Evolutionary conservation across 805 yeast genomes (phyloP).

Genomic region (Debaryomyces prosopidis): DNA sequence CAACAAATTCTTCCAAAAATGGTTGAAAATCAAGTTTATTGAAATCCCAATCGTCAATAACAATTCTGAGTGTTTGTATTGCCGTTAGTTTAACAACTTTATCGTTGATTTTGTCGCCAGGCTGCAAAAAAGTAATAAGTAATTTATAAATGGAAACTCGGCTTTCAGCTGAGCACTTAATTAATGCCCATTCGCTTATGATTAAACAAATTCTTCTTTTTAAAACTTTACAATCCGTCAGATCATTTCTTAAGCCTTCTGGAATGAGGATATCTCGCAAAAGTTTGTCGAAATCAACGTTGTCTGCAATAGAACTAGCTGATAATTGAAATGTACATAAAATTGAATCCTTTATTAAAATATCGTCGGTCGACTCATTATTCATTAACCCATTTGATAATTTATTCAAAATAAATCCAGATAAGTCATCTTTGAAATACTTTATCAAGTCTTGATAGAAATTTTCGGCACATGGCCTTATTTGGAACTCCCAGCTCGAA

Average conservation of each 20-base stretch:
- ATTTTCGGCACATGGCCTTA: slow-evolving; percentile 85
- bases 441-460: slow-evolving; percentile 74
- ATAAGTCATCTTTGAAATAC: slow-evolving; percentile 56
- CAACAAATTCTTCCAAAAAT: slow-evolving; percentile 54
- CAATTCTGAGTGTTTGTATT: slow-evolving; percentile 62
- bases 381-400: slow-evolving; percentile 45
- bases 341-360: slow-evolving; percentile 74
- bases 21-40: slow-evolving; percentile 67
- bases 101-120: slow-evolving; percentile 55
- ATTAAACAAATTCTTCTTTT: slow-evolving; percentile 77
- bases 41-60: slow-evolving; percentile 88
- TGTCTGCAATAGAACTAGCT: slow-evolving; percentile 61
- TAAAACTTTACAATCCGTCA: slow-evolving; percentile 55
- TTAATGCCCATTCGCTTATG: slow-evolving; percentile 77
- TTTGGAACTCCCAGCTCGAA: slow-evolving; percentile 77
- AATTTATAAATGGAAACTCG: slow-evolving; percentile 60
- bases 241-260: slow-evolving; percentile 50
- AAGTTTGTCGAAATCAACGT: slow-evolving; percentile 67
- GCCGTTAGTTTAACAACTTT: slow-evolving; percentile 80
- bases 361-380: slow-evolving; percentile 41
- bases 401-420: slow-evolving; percentile 58
- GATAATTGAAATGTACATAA: slow-evolving; percentile 83
- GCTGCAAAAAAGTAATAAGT: slow-evolving; percentile 49
- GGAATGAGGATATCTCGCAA: slow-evolving; percentile 67
- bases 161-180: slow-evolving; percentile 61